Evolutionary conservation across 208 protist genomes (phyloP).

Genomic region (Zelonia costaricensis): DNA sequence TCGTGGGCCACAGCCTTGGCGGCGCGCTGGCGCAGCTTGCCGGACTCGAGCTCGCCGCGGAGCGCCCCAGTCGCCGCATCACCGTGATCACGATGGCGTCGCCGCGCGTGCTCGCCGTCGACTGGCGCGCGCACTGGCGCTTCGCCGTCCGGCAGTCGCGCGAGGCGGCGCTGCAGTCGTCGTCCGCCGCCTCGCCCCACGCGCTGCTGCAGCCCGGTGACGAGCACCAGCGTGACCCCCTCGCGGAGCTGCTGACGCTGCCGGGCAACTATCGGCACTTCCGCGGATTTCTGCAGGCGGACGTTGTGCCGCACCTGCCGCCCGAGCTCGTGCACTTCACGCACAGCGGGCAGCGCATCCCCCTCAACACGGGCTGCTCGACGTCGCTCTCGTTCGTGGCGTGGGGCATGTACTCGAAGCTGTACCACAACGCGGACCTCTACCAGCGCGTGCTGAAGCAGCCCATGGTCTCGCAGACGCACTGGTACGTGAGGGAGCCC

Average conservation of each 20-base stretch:
- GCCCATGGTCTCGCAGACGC: slow-evolving; percentile 54
- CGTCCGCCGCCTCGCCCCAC: background rate
- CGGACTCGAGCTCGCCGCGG: slow-evolving; percentile 51
- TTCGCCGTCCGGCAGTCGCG: background rate
- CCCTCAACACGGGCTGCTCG: slow-evolving; percentile 59
- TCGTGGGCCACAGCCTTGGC: slow-evolving; percentile 67
- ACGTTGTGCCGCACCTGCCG: slow-evolving; percentile 54
- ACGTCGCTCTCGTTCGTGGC: slow-evolving; percentile 46
- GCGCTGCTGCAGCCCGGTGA: background rate
- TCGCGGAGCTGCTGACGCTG: slow-evolving; percentile 28
- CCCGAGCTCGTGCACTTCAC: slow-evolving; percentile 48
- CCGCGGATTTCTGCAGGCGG: slow-evolving; percentile 53
- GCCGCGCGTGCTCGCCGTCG: slow-evolving; percentile 50
- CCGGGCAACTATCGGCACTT: slow-evolving; percentile 61
- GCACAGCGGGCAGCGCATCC: slow-evolving; percentile 53
- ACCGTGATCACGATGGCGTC: slow-evolving; percentile 69
- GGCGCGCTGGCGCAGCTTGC: slow-evolving; percentile 64
- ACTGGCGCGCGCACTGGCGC: slow-evolving; percentile 15
- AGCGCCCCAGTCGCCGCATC: slow-evolving; percentile 46
- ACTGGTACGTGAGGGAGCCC: slow-evolving; percentile 26
- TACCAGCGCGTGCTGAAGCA: slow-evolving; percentile 50
- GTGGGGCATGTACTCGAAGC: slow-evolving; percentile 56
- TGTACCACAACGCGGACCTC: slow-evolving; percentile 65
- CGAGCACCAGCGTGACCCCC: slow-evolving; percentile 15
- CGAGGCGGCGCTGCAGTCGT: background rate